A percentile compares a stretch with the other conserved stretches of the same genome.
Conservation (phyloP, 23 red algal species). For the Rhodosorus marinus region DNA sequence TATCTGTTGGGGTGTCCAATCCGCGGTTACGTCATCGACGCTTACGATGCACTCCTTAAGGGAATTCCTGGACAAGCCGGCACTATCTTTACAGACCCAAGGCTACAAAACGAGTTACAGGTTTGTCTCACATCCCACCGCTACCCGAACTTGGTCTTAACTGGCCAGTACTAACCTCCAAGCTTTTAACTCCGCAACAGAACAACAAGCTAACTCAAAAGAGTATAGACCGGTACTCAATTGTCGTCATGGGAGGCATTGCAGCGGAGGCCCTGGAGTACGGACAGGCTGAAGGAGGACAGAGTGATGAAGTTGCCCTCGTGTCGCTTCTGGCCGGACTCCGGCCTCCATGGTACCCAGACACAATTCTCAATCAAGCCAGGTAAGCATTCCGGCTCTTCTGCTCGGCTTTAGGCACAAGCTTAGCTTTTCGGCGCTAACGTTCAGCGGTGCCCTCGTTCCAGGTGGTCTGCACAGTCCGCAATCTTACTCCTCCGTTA, state of each 20-base stretch:
- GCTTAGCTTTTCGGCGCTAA: background rate
- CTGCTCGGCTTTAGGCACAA: background rate
- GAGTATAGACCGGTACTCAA: conserved; percentile 29
- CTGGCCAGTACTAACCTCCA: too few relatives aligned
- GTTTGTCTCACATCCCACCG: too few relatives aligned
- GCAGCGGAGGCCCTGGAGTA: conserved; percentile 58
- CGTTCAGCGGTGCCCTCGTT: too few relatives aligned
- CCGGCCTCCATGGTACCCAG: conserved; percentile 21
- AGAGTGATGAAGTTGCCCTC: conserved; percentile 20
- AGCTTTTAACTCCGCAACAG: too few relatives aligned
- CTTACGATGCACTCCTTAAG: conserved; percentile 4
- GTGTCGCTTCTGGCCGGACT: conserved; percentile 13
- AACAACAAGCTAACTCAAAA: conserved; percentile 2
- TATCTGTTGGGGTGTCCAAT: conserved; percentile 36
- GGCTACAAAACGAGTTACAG: conserved; percentile 20
- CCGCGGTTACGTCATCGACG: conserved; percentile 21
- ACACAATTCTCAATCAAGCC: conserved; percentile 15
- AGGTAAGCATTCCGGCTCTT: too few relatives aligned
- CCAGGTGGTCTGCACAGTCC: conserved; percentile 13
- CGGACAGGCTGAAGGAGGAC: conserved; percentile 55
- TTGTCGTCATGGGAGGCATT: conserved; percentile 60
- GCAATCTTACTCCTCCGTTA: conserved; percentile 23
- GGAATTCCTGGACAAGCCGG: conserved; percentile 54
- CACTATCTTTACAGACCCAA: conserved; percentile 28
- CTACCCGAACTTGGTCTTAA: too few relatives aligned